A percentile compares a stretch with the other conserved stretches of the same genome.
Conservation (phyloP, 208 protist genomes). For the Trichomonas gallinae region DNA sequence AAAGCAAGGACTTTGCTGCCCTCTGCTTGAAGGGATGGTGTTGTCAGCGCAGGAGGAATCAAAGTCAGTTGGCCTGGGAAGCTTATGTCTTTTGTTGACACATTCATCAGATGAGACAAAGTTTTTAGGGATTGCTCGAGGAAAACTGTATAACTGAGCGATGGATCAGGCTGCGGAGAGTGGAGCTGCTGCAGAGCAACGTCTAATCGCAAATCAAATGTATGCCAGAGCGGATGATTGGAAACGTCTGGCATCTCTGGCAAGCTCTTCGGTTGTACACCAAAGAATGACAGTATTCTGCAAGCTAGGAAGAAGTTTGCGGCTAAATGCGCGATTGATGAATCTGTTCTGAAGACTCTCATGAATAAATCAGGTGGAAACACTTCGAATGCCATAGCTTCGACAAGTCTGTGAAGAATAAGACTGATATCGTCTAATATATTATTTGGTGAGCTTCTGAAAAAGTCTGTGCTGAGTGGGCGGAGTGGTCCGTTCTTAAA, state of each 20-base stretch:
- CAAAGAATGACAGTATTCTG: not conserved
- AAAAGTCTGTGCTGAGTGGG: not conserved
- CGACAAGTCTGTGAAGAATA: not conserved
- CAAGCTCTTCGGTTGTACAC: not conserved
- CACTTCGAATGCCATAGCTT: conserved; percentile 1
- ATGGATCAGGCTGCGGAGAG: not conserved
- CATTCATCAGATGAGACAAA: not conserved
- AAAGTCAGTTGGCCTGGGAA: not conserved
- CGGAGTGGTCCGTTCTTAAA: conserved; percentile 12
- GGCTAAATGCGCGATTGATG: not conserved
- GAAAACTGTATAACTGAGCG: not conserved
- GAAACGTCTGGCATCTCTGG: not conserved
- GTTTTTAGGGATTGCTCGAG: not conserved
- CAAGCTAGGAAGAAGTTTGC: not conserved
- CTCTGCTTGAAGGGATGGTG: not conserved
- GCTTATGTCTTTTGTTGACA: not conserved
- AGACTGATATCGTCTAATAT: not conserved
- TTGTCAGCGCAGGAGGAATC: not conserved
- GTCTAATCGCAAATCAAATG: not conserved
- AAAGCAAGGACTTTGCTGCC: not conserved
- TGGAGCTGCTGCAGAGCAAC: not conserved
- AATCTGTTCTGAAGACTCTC: not conserved
- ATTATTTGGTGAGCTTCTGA: not conserved
- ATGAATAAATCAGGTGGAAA: not conserved
- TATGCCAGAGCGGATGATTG: not conserved